Percentiles rank a stretch among this genome's conserved stretches.
Evolutionary conservation across 108 stramenopile genomes (phyloP).

Genomic region (Pseudonitzschia delicatissima): DNA sequence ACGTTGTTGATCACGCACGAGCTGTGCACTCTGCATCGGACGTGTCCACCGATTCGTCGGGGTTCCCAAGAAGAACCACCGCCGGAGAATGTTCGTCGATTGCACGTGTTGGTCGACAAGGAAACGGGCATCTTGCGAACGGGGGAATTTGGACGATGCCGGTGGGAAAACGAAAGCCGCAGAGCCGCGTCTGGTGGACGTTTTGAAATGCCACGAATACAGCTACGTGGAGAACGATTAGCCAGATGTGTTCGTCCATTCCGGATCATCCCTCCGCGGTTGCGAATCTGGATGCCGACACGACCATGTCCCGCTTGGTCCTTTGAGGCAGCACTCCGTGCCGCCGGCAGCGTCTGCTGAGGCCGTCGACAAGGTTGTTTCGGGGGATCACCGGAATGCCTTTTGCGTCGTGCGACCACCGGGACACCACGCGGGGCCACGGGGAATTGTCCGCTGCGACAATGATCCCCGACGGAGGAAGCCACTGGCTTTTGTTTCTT

Average conservation of each 20-base stretch:
- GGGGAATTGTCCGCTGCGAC: constrained; percentile 89
- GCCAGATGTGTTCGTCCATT: constrained; percentile 65
- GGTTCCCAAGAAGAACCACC: constrained; percentile 70
- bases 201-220: constrained; percentile 86
- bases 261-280: constrained; percentile 85
- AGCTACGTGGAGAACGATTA: constrained; percentile 83
- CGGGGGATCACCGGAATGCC: constrained; percentile 78
- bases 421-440: constrained; percentile 97
- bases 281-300: constrained; percentile 83
- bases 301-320: constrained; percentile 85
- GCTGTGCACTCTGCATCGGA: constrained; percentile 73
- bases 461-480: constrained; percentile 87
- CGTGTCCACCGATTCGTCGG: constrained; percentile 81
- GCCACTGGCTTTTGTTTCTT: constrained; percentile 97
- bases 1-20: constrained; percentile 81
- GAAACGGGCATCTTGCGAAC: constrained; percentile 78
- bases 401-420: constrained; percentile 98
- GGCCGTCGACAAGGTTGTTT: constrained; percentile 82
- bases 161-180: constrained; percentile 72
- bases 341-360: constrained; percentile 89
- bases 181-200: constrained; percentile 80
- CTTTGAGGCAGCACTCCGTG: constrained; percentile 85
- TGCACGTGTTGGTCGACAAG: constrained; percentile 74
- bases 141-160: constrained; percentile 61
- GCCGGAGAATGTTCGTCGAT: constrained; percentile 83